Percentiles rank a stretch among this genome's conserved stretches.
Conservation (phyloP, 495 filamentous ascomycete genomes). For the Neurospora terricola region DNA sequence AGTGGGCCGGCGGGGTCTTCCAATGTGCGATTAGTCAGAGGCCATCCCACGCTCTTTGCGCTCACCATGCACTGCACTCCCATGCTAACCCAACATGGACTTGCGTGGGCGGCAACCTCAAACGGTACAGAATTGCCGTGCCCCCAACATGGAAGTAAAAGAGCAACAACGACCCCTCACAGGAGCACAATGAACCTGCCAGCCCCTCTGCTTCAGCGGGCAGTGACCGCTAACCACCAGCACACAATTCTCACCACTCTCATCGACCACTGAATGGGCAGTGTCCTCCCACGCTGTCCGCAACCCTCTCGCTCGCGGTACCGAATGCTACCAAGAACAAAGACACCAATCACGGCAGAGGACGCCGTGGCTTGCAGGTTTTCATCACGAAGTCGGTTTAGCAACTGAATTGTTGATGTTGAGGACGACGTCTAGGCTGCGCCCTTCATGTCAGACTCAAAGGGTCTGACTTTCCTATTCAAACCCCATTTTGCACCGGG, state of each 20-base stretch:
- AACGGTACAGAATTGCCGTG: background rate
- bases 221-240: background rate
- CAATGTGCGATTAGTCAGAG: background rate
- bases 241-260: background rate
- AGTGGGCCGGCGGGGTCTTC: background rate
- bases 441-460: background rate
- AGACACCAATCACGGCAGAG: conserved; percentile 12
- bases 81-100: background rate
- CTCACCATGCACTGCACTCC: background rate
- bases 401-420: conserved; percentile 8
- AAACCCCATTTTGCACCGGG: background rate
- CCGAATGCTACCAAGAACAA: background rate
- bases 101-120: background rate
- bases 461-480: background rate
- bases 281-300: background rate
- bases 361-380: conserved; percentile 6
- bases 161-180: background rate
- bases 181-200: background rate
- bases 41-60: background rate
- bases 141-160: background rate
- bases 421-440: background rate
- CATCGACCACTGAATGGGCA: background rate
- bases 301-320: background rate
- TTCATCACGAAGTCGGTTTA: conserved; percentile 19
- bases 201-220: background rate